Base-by-base conservation (phyloP, 768 basidiomycete species). In the Boletus rubroflammeus region DNA sequence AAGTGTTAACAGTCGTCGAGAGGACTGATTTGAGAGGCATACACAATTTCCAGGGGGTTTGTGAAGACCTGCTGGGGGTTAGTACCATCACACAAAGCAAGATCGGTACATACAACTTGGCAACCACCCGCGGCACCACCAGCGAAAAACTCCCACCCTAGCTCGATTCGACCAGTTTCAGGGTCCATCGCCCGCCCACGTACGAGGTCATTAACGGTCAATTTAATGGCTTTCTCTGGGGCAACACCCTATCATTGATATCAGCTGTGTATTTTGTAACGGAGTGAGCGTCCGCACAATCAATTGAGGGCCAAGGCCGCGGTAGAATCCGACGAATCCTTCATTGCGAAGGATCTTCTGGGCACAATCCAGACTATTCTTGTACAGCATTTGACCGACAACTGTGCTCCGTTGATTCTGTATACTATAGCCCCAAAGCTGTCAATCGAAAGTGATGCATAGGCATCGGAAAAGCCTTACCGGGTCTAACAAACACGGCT, bases 321-420 rank as follows among this genome's bases (percentile, higher is more conserved):
- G 86, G 73, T 99, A 99, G 73, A 98, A 98, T n/a, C 97, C 97
- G 0, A 82, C 32, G 64, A 93, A 80, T 17, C 97, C 97, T 74
- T 99, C 97, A 65, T 97, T 97, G 51, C 85, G 82, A 70, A 98
- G 85, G 25, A 99, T 95, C 69, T 96, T 98, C 64, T 79, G 78
- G 29, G 94, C 88, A 68, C 97, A 99, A 67, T 99, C 97, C 35
- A 90, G 65, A 62, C 93, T 95, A 76, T 97, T 98, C 77, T 94
- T 90, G 78, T 99, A 99, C 42, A 98, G 73, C 65, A 98, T 75
- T 73, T 99, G 96, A 35, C 97, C 97, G 29, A 99, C 97, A 21
- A 99, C 91, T 6, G 90, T 93, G 58, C 87, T 93, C 14, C 97
- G 85, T 70, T 99, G 97, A 68, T 99, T 99, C 76, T 99, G 97